Base-by-base conservation (phyloP, 2,329 filamentous ascomycete species). In the Penicillium crustosum region DNA sequence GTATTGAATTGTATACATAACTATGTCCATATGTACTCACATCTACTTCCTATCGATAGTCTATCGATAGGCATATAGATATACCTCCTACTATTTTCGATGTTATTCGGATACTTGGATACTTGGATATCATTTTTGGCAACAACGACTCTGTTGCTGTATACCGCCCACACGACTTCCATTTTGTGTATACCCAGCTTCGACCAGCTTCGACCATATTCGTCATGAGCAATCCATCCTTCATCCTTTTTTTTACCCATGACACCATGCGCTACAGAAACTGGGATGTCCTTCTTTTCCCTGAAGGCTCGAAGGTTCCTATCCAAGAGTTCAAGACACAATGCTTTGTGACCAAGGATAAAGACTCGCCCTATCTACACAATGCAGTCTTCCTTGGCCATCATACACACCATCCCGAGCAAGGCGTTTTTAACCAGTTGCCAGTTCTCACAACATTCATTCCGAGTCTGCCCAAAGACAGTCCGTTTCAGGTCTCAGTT, bases 241-340 rank as follows among this genome's bases (percentile, higher is more conserved):
- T 17, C 15, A 48, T 48, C 27, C 6, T 25, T 10, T 25, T 25
- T 25, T 4, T 8, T 23, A 25, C 31, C 1, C n/a, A 23, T 21
- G 4, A 4, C 73, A 66, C 45, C 74, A 95, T 96, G 91, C 87
- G 91, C 58, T 95, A 89, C 80, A 84, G 91, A 66, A 86, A 91
- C 68, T 95, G 91, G 91, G 91, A 96, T 68, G 83, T 94, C 55
- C 84, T 95, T 43, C 80, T 95, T 60, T 95, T 95, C 71, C 88
- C 90, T 0, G 78, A 79, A 74, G 82, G 83, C 60, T 86, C 82
- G 66, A 87, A 86, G 66, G 77, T 89, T 13, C 91, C 91, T 1
- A 75, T 93, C 55, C 89, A 90, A 73, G 91, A 95, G 75, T 96
- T 94, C 81, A 88, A 86, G 69, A 90, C 90, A 8, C 82, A 85